phyloP scores from a whole-genome alignment of 257 asterid species.

The Petrea volubilis region DNA sequence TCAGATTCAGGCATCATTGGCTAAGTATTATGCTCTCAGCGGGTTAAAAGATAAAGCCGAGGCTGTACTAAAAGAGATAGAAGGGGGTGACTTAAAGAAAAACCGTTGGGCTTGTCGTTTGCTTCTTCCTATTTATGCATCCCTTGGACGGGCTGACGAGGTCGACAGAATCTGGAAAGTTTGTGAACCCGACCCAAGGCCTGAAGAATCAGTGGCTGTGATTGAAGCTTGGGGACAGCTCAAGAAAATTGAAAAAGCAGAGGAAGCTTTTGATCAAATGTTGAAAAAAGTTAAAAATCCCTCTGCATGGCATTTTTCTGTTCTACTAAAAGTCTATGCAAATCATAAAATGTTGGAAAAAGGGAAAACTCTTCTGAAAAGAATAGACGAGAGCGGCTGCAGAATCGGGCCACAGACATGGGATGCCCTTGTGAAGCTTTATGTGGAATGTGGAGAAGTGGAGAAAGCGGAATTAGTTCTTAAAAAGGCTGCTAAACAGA shows the following conservation, averaged over 20 bases:
- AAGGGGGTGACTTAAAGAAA: slow-evolving; percentile 42
- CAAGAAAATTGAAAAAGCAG: slow-evolving; percentile 60
- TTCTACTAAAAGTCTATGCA: slow-evolving; percentile 58
- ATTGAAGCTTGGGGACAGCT: slow-evolving; percentile 78
- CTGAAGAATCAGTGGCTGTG: slow-evolving; percentile 51
- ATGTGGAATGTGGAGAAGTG: slow-evolving; percentile 64
- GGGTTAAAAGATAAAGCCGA: slow-evolving; percentile 68
- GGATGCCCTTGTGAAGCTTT: slow-evolving; percentile 76
- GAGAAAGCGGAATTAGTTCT: slow-evolving; percentile 62
- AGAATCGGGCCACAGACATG: slow-evolving; percentile 54
- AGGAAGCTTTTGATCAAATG: slow-evolving; percentile 54
- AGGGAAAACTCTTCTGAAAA: slow-evolving; percentile 76
- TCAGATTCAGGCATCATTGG: slow-evolving; percentile 35
- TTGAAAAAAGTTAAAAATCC: slow-evolving; percentile 34
- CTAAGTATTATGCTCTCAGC: slow-evolving; percentile 43
- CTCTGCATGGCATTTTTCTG: slow-evolving; percentile 39
- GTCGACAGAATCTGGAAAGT: slow-evolving; percentile 69
- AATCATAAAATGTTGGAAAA: slow-evolving; percentile 53
- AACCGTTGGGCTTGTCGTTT: slow-evolving; percentile 46
- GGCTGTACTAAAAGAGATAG: slow-evolving; percentile 61
- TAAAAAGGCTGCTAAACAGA: slow-evolving; percentile 49
- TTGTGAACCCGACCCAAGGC: slow-evolving; percentile 52
- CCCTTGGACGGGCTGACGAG: slow-evolving; percentile 57
- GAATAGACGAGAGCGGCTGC: slow-evolving; percentile 60
- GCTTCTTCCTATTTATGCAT: slow-evolving; percentile 72